A percentile compares a stretch with the other conserved stretches of the same genome.
These are phyloP conservation scores for Chaetomium cochliodes DNA, from an alignment of 495 filamentous ascomycete genomes.

Conservation along the genomic window DNA sequence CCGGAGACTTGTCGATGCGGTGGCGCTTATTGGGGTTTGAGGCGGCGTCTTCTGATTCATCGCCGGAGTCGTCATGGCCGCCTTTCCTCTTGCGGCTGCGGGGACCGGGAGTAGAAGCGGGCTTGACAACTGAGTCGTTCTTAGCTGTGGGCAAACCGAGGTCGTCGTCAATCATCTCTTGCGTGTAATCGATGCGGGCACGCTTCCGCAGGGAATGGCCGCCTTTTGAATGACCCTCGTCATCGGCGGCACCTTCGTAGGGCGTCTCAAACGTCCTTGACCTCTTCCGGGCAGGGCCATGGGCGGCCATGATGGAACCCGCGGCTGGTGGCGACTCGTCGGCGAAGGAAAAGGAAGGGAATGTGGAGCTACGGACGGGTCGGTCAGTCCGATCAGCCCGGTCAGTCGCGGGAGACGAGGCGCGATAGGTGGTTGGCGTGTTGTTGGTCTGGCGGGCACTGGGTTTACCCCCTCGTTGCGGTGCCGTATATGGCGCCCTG, in stretches of 20 bases:
- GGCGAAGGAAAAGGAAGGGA: slow-evolving; percentile 25
- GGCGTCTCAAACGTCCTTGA: slow-evolving; percentile 39
- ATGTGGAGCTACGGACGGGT: slow-evolving; percentile 31
- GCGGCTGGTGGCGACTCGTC: slow-evolving; percentile 37
- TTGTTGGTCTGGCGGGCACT: slow-evolving; percentile 15
- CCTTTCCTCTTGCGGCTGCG: slow-evolving; percentile 36
- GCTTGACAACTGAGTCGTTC: slow-evolving; percentile 22
- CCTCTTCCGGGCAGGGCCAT: slow-evolving; percentile 32
- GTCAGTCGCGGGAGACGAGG: slow-evolving; percentile 29
- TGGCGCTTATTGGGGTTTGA: slow-evolving; percentile 24
- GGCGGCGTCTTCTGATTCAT: slow-evolving; percentile 30
- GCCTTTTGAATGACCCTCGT: slow-evolving; percentile 43
- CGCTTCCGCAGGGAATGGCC: slow-evolving; percentile 52
- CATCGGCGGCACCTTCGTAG: slow-evolving; percentile 30
- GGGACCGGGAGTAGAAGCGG: slow-evolving; percentile 26
- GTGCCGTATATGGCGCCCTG: slow-evolving; percentile 19
- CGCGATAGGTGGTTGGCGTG: slow-evolving; percentile 22
- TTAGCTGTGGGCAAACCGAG: slow-evolving; percentile 9
- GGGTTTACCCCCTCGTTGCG: slow-evolving; percentile 23
- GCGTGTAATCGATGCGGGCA: slow-evolving; percentile 47
- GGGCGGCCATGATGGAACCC: slow-evolving; percentile 29
- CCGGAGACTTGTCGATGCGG: slow-evolving; percentile 36
- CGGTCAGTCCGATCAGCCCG: slow-evolving; percentile 22
- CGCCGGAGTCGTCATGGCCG: slow-evolving; percentile 30
- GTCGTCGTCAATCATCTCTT: slow-evolving; percentile 44